A percentile compares a stretch with the other conserved stretches of the same genome.
Evolutionary conservation across 345 rosid genomes (phyloP).

Genomic region (Rhizophora apiculata): DNA sequence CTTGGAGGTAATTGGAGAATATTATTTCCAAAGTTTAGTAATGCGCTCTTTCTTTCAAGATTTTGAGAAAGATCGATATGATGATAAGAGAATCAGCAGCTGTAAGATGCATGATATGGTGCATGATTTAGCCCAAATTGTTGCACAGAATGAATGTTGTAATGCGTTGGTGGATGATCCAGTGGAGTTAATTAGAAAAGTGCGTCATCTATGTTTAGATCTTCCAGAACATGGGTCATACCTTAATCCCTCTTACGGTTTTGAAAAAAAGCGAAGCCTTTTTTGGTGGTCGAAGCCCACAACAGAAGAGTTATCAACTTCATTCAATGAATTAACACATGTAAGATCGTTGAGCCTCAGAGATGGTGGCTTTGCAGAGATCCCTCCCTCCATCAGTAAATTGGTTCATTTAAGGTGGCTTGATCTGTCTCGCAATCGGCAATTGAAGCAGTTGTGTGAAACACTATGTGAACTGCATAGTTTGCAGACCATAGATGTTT

Average conservation of each 20-base stretch:
- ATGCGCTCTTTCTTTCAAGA: too few species aligned
- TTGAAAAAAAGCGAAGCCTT: too few species aligned
- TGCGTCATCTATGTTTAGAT: background rate
- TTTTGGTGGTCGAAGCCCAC: background rate
- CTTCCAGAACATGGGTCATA: background rate
- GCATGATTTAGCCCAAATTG: background rate
- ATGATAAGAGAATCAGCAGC: too few species aligned
- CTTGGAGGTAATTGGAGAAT: too few species aligned
- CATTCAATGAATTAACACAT: background rate
- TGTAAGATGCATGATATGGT: background rate
- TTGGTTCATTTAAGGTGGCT: background rate
- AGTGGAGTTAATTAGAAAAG: background rate
- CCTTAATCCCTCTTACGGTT: too few species aligned
- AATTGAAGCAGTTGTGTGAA: background rate
- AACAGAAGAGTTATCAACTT: background rate
- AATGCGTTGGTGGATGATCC: background rate
- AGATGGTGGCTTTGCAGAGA: rapidly evolving
- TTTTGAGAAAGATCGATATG: too few species aligned
- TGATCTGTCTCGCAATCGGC: background rate
- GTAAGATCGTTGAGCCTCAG: background rate
- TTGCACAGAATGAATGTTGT: background rate
- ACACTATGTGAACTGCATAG: background rate
- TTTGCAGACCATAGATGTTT: background rate
- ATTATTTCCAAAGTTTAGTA: too few species aligned
- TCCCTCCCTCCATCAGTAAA: background rate